Base-by-base conservation (phyloP, 192 early-diverging fungal genomes). In the Backusella tarrabulga region DNA sequence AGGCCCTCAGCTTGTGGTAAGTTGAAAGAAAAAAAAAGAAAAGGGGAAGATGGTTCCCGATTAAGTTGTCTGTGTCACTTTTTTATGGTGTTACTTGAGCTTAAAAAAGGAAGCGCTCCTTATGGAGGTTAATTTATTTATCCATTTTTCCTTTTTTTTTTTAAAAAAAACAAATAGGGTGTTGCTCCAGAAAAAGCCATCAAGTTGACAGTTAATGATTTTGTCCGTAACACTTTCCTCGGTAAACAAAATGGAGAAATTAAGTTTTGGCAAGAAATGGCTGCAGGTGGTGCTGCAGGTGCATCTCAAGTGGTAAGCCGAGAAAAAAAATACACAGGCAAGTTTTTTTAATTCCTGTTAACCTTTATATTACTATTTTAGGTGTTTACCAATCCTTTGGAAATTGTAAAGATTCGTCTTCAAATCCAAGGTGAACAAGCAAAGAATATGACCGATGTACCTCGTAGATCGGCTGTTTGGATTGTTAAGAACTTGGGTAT, bases 101-200 rank as follows among this genome's bases (percentile, higher is more conserved):
- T 63, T 50, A 50, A 50, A 50, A 50, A 50, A 50, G 17, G 46
- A 17, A 19, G 19, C 17, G 42, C 17, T 44, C 4, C 12, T 26
- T 60, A 29, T 60, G 34, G 19, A 69, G 26, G 9, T 26, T 60
- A 26, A 60, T 60, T 29, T 60, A 50, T 60, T 66, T 21, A 63
- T 63, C 42, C 21, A 44, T 52, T 71, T 66, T 34, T 74, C 71
- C 0, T 32, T 32, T 29, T 29, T 29, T 32, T 32, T 32, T 32
- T 32, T 2, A 32, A 11, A 40, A 40, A 40, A 38, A 8, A 36
- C 19, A 67, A 38, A 38, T 79, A 89, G 88, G 92, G 93, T 81
- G 97, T 99, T 68, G 97, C 97, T 3, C 97, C 97, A 12, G 97
- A 99, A 79, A 97, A 99, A 83, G 97, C 97, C 36, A 97, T 99